Evolutionary conservation across 2,329 filamentous ascomycete species (phyloP).

Genomic region (Cladobotryum protrusum): DNA sequence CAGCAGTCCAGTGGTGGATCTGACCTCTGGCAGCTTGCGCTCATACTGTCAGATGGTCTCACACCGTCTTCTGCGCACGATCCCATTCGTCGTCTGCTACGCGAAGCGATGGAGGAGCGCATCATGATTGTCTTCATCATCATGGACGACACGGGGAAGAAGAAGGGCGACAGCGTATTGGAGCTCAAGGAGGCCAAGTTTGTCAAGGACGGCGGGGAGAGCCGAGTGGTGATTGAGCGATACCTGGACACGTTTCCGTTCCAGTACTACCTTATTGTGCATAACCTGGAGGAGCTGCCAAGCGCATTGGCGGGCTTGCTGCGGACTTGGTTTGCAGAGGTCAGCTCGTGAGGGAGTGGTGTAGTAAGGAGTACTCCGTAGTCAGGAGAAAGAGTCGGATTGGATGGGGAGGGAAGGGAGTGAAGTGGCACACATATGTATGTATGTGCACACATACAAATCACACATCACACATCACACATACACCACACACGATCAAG

Average conservation of each 20-base stretch:
- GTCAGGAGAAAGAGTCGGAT: neutral
- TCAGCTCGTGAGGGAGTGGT: slow-evolving; percentile 35
- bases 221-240: slow-evolving; percentile 73
- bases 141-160: slow-evolving; percentile 60
- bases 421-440: no score
- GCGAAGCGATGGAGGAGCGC: slow-evolving; percentile 83
- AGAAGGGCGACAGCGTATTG: slow-evolving; percentile 62
- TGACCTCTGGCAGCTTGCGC: slow-evolving; percentile 90
- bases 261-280: slow-evolving; percentile 91
- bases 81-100: slow-evolving; percentile 70
- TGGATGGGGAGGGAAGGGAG: neutral
- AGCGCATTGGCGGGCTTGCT: slow-evolving; percentile 79
- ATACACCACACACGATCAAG: no score
- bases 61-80: slow-evolving; percentile 79
- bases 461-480: no score
- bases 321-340: slow-evolving; percentile 90
- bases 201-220: slow-evolving; percentile 56
- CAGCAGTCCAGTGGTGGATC: slow-evolving; percentile 40
- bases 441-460: no score
- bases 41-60: slow-evolving; percentile 90
- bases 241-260: slow-evolving; percentile 97
- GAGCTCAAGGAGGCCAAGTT: slow-evolving; percentile 87
- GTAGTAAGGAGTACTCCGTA: neutral
- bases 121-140: slow-evolving; percentile 99
- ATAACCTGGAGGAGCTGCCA: slow-evolving; percentile 85